Conservation (phyloP, 805 yeast species). For the Torulaspora quercuum region DNA sequence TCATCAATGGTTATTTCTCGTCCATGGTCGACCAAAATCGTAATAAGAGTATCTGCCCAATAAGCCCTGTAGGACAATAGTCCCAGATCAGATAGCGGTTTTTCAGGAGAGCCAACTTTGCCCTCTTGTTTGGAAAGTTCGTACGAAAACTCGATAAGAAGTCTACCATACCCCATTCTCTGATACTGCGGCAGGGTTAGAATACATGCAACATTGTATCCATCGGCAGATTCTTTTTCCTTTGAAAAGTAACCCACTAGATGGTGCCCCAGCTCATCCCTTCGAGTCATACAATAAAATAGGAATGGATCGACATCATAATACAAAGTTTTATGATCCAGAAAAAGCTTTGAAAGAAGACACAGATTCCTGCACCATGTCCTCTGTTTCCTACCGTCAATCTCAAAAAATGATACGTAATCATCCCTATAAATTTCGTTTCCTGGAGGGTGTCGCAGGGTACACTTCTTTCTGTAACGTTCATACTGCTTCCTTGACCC, state of each 20-base stretch:
- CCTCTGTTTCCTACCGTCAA: conserved; percentile 93
- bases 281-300: conserved; percentile 90
- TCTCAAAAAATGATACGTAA: conserved; percentile 90
- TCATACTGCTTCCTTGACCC: conserved; percentile 89
- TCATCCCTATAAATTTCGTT: conserved; percentile 95
- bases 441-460: conserved; percentile 95
- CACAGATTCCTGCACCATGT: conserved; percentile 97
- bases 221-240: conserved; percentile 94
- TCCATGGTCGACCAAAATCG: conserved; percentile 61
- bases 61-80: conserved; percentile 88
- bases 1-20: conserved; percentile 83
- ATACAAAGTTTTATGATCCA: conserved; percentile 94
- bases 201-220: conserved; percentile 95
- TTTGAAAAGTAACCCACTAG: conserved; percentile 95
- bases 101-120: conserved; percentile 95
- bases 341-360: conserved; percentile 78
- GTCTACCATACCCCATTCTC: conserved; percentile 88
- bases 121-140: conserved; percentile 84
- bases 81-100: conserved; percentile 94
- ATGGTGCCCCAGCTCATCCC: conserved; percentile 91
- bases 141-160: conserved; percentile 89
- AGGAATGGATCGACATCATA: conserved; percentile 98
- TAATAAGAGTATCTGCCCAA: conserved; percentile 90
- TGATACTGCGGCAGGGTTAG: conserved; percentile 95
- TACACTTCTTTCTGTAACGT: conserved; percentile 82